phyloP scores from a whole-genome alignment of 1,284 basidiomycete genomes.

The Melanopsichium pennsylvanicum region DNA sequence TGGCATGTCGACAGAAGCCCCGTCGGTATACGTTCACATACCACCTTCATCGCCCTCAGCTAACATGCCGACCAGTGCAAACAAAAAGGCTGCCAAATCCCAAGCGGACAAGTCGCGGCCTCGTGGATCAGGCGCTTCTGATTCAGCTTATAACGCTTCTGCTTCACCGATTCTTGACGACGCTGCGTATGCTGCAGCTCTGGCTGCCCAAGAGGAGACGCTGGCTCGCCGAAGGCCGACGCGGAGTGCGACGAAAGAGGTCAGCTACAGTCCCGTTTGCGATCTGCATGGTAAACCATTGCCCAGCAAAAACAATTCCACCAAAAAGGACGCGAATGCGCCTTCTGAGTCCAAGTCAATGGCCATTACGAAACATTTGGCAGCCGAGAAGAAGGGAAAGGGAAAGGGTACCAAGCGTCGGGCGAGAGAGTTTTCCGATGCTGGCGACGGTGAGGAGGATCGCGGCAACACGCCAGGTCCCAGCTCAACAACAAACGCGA shows the following conservation, averaged over 20 bases:
- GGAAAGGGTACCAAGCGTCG: conserved; percentile 9
- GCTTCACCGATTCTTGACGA: conserved; percentile 11
- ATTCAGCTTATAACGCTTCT: not conserved
- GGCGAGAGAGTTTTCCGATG: conserved; percentile 24
- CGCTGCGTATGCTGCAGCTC: conserved; percentile 32
- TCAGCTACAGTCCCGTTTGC: conserved; percentile 33
- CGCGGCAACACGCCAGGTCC: not conserved
- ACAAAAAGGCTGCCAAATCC: conserved; percentile 9
- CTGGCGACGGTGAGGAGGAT: conserved; percentile 11
- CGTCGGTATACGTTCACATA: conserved; percentile 23
- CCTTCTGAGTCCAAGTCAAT: conserved; percentile 7
- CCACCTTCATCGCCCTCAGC: conserved; percentile 10
- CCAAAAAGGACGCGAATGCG: conserved; percentile 1
- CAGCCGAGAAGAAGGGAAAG: conserved; percentile 1
- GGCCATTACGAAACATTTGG: not conserved
- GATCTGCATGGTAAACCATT: conserved; percentile 33
- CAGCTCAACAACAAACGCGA: conserved; percentile 5
- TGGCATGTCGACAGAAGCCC: not conserved
- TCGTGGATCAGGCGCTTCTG: conserved; percentile 15
- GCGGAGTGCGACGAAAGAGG: conserved; percentile 16
- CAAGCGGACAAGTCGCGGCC: conserved; percentile 3
- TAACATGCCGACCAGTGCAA: conserved; percentile 1
- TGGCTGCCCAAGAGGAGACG: conserved; percentile 30
- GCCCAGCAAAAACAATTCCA: too few species aligned
- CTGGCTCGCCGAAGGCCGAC: conserved; percentile 27